Evolutionary conservation across 441 rosid genomes (phyloP).

Genomic region (Croton setiger): DNA sequence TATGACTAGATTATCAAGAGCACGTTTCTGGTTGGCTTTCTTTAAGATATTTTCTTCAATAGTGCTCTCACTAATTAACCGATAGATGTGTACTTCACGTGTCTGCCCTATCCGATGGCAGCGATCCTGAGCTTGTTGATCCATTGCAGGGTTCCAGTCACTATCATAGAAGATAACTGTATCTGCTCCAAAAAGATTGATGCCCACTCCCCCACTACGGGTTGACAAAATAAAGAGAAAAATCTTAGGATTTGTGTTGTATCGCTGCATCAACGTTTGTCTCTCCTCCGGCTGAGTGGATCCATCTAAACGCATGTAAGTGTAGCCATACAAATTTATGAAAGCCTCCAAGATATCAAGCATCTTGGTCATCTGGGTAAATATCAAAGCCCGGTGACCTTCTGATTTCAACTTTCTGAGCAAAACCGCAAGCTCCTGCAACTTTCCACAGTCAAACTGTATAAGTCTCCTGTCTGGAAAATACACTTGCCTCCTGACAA

Average conservation of each 20-base stretch:
- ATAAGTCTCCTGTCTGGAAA: slow-evolving; percentile 97
- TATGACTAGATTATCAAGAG: slow-evolving; percentile 96
- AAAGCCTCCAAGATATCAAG: slow-evolving; percentile 98
- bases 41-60: slow-evolving; percentile 98
- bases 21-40: slow-evolving; percentile 99
- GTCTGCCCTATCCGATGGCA: slow-evolving; percentile 99
- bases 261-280: slow-evolving; percentile 99
- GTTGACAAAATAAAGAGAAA: slow-evolving; percentile 98
- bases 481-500: slow-evolving; percentile 93
- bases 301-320: slow-evolving; percentile 99
- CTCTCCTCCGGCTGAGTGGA: slow-evolving; percentile 99
- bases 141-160: slow-evolving; percentile 99
- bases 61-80: slow-evolving; percentile 97
- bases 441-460: slow-evolving; percentile 99
- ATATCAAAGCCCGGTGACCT: slow-evolving; percentile 97
- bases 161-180: slow-evolving; percentile 98
- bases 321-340: slow-evolving; percentile 94
- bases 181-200: slow-evolving; percentile 99
- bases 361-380: slow-evolving; percentile 99
- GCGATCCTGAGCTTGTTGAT: slow-evolving; percentile 99
- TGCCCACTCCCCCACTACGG: slow-evolving; percentile 99
- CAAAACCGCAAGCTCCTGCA: slow-evolving; percentile 94
- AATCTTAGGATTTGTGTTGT: slow-evolving; percentile 96
- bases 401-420: slow-evolving; percentile 89
- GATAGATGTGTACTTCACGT: slow-evolving; percentile 95